Evolutionary conservation across 768 basidiomycete species (phyloP).

Genomic region (Vararia minispora): DNA sequence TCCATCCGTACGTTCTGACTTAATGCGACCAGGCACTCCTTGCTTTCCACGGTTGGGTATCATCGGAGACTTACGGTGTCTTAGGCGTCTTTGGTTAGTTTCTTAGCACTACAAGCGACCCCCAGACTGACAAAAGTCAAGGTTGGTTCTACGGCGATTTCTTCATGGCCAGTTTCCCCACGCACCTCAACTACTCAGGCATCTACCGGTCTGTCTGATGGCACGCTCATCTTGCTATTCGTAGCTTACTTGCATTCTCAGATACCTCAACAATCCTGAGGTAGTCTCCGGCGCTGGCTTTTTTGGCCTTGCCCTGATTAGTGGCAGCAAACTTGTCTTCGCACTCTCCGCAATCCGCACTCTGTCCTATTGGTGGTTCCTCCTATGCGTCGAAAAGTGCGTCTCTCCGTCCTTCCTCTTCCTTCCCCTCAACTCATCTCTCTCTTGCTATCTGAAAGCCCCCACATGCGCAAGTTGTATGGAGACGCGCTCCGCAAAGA

Average conservation of each 20-base stretch:
- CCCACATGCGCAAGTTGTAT: conserved; percentile 97
- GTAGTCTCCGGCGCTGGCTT: conserved; percentile 93
- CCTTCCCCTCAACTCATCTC: background rate
- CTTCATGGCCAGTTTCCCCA: conserved; percentile 89
- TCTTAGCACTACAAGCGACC: background rate
- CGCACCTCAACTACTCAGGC: conserved; percentile 88
- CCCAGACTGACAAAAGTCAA: conserved; percentile 19
- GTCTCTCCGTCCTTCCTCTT: conserved; percentile 19
- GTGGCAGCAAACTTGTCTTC: conserved; percentile 86
- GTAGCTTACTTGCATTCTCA: conserved; percentile 17
- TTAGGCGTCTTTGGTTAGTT: conserved; percentile 83
- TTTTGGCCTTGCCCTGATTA: conserved; percentile 87
- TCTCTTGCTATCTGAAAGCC: conserved; percentile 35
- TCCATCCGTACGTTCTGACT: conserved; percentile 2
- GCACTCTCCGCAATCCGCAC: conserved; percentile 75
- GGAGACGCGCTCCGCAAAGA: conserved; percentile 90
- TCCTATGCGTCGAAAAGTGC: conserved; percentile 84
- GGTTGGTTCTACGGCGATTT: conserved; percentile 99
- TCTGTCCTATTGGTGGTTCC: conserved; percentile 93
- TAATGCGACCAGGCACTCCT: conserved; percentile 51
- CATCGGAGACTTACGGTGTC: conserved; percentile 83
- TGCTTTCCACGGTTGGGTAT: conserved; percentile 85
- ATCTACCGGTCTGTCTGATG: conserved; percentile 67
- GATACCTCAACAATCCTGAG: conserved; percentile 92
- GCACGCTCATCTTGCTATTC: background rate